These are phyloP conservation scores for Pichia membranifaciens DNA, from an alignment of 805 yeast species.

Conservation along the genomic window DNA sequence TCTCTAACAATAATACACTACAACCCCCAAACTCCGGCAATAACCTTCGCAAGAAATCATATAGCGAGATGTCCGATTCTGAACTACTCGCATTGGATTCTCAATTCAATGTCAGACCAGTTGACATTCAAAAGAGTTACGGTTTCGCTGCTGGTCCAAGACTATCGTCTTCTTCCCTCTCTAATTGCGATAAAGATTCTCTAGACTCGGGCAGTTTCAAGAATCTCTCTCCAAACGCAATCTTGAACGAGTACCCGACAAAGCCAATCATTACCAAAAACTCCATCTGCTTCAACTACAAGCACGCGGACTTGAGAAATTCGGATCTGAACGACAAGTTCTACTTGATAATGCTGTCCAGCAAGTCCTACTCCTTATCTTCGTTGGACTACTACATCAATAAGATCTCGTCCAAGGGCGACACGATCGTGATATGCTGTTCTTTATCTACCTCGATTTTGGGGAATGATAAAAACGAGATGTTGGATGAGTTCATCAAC, in stretches of 20 bases:
- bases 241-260: constrained; percentile 31
- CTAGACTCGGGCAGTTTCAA: constrained; percentile 10
- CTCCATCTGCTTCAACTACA: constrained; percentile 36
- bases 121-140: constrained; percentile 32
- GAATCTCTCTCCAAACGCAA: constrained; percentile 7
- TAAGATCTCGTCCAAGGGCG: constrained; percentile 52
- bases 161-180: constrained; percentile 13
- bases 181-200: constrained; percentile 15
- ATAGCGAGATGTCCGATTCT: constrained; percentile 47
- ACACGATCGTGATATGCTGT: constrained; percentile 47
- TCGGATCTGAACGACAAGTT: constrained; percentile 19
- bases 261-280: constrained; percentile 28
- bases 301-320: constrained; percentile 33
- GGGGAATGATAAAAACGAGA: constrained; percentile 16
- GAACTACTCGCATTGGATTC: constrained; percentile 51
- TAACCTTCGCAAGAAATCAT: constrained; percentile 36
- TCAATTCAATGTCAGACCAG: constrained; percentile 38
- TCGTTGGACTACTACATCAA: constrained; percentile 61
- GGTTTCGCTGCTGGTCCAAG: constrained; percentile 12
- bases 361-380: constrained; percentile 67
- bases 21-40: constrained; percentile 14
- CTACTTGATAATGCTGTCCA: constrained; percentile 51
- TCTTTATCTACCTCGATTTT: constrained; percentile 20
- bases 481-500: constrained; percentile 20
- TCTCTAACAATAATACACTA: constrained; percentile 10